Conservation (phyloP, 2,329 filamentous ascomycete genomes). For the Hymenoscyphus occultus region DNA sequence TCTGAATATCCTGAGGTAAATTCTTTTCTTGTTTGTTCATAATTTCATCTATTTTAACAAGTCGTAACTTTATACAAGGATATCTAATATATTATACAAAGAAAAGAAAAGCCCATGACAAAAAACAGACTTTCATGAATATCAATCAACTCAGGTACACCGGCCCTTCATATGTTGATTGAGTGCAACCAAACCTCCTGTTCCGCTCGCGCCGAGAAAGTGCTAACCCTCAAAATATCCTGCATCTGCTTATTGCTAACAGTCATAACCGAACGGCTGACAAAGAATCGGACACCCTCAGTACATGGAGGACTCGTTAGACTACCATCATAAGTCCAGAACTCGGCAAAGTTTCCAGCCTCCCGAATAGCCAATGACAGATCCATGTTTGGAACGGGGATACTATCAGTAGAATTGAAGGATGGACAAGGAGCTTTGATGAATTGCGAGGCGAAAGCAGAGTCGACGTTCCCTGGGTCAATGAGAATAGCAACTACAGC, state of each 20-base stretch:
- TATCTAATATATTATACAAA: neutral
- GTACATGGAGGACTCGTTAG: conserved; percentile 47
- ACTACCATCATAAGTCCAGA: conserved; percentile 49
- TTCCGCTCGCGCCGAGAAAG: conserved; percentile 44
- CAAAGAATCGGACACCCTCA: conserved; percentile 47
- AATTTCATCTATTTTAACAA: neutral
- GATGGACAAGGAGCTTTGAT: conserved; percentile 37
- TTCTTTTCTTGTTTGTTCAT: neutral
- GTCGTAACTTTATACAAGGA: neutral
- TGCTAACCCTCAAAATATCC: conserved; percentile 43
- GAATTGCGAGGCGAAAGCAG: conserved; percentile 43
- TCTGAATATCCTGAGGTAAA: too few relatives aligned
- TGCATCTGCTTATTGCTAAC: conserved; percentile 48
- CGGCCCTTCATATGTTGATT: conserved; percentile 5
- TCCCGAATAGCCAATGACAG: conserved; percentile 37
- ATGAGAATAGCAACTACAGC: conserved; percentile 48
- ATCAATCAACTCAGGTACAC: neutral
- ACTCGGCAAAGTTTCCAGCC: conserved; percentile 42
- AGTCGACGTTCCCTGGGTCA: conserved; percentile 41
- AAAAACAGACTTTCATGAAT: neutral
- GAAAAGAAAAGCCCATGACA: neutral
- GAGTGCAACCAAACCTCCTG: conserved; percentile 47
- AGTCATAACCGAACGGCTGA: conserved; percentile 42
- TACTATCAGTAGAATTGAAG: conserved; percentile 38
- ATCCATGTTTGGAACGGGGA: conserved; percentile 33